Base-by-base conservation (phyloP, 192 early-diverging fungal genomes). In the Coemansia sp. region DNA sequence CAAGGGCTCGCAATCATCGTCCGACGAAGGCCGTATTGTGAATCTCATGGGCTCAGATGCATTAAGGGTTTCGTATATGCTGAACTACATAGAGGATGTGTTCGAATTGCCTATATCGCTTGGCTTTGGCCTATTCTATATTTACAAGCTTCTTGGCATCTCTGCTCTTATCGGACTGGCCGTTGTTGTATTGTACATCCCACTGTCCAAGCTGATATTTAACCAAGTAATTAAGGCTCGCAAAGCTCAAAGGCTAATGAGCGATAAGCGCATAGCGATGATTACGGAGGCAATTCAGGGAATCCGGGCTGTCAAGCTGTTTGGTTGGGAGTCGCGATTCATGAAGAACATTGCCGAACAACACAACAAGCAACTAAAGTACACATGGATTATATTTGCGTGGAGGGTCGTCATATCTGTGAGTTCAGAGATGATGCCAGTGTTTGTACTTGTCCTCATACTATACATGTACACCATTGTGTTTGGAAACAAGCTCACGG, bases 271-370 rank as follows among this genome's bases (percentile, higher is more conserved):
- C 18, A 78, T 95, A 35, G 84, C 86, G 39, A 75, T 85, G 48
- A 87, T 91, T 49, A 93, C 90, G 60, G 93, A 96, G 77, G 75
- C 91, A 39, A 69, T 94, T 26, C 84, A 92, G 74, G 93, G 92
- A 39, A 95, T 97, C 44, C 84, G 92, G 18, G 90, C 95, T 39
- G 87, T 97, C 61, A 97, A 97, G 67, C 87, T 95, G 65, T 91
- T 91, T 78, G 89, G 87, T 24, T 93, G 91, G 91, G 90, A 91
- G 72, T 59, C 76, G 21, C 83, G 84, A 55, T 92, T 96, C 65
- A 69, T 86, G 55, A 78, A 86, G 36, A 86, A 87, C 61, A 83
- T 95, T 18, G 81, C 85, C 15, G 75, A 72, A 15, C 75, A 86
- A 5, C 84, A 89, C 53, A 79, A 76, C 55, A 77, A 41, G 58